These are phyloP conservation scores for Tetrahymena malaccensis DNA, from an alignment of 73 alveolate genomes.

Conservation along the genomic window DNA sequence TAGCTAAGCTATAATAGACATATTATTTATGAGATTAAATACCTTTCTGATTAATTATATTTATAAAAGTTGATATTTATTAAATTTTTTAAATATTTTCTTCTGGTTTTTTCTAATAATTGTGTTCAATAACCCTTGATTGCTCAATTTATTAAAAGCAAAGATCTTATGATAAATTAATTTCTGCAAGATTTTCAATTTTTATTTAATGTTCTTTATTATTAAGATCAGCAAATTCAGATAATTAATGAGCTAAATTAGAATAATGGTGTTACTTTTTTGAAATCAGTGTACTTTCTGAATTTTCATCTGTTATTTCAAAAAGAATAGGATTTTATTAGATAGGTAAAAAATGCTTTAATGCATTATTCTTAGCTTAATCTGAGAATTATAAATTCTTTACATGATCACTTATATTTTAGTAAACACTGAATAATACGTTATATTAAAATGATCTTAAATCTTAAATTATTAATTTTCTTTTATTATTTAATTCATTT, in stretches of 20 bases:
- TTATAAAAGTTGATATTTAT: background rate
- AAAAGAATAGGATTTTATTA: background rate
- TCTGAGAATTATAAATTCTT: background rate
- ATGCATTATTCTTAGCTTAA: background rate
- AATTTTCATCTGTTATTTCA: background rate
- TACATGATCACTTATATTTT: background rate
- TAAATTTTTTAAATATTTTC: background rate
- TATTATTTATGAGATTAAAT: background rate
- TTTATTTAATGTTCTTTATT: background rate
- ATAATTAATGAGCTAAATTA: background rate
- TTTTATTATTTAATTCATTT: too few species aligned
- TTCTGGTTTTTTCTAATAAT: background rate
- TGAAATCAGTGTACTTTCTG: background rate
- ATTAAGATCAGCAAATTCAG: background rate
- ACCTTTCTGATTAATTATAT: background rate
- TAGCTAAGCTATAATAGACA: too few species aligned
- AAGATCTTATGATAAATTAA: background rate
- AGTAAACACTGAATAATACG: background rate
- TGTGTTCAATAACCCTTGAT: background rate
- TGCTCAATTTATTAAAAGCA: background rate
- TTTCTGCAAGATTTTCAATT: background rate
- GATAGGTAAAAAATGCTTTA: background rate
- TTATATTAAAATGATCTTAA: too few species aligned
- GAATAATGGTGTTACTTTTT: background rate
- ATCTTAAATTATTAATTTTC: too few species aligned